Base-by-base conservation (phyloP, 495 filamentous ascomycete species). In the Penicillium turbatum region DNA sequence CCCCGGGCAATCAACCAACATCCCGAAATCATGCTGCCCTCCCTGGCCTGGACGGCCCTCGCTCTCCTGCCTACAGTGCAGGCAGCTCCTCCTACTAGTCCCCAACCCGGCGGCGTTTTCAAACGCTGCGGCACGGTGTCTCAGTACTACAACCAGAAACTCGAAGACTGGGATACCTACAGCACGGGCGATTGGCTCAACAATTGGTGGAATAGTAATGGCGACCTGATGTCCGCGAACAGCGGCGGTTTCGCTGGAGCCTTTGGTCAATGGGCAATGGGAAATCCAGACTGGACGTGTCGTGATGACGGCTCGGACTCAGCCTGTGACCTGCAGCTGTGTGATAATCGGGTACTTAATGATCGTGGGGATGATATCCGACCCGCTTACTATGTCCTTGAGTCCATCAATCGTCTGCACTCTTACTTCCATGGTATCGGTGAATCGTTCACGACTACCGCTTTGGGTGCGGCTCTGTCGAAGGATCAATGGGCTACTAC, bases 251-350 rank as follows among this genome's bases (percentile, higher is more conserved):
- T 64, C 42, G 58, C 57, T 1, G 54, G 56, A 17, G 56, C 64
- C 29, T 65, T 63, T 19, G 59, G 62, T 16, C 51, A 59, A 21
- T 67, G 55, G 59, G 62, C 66, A 8, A 49, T 67, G 19, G 64
- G 66, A 8, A 56, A 67, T 16, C 59, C 64, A 9, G 64, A 67
- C 35, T 65, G 60, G 55, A 40, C 57, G 5, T 62, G 66, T 40
- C 54, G 54, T 11, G 57, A 65, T 44, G 59, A 65, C 27, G 59
- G 62, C 17, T 61, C 59, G 9, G 43, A 53, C 34, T 56, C 56
- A 21, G 52, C 54, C 29, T 67, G 64, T 27, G 55, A 69, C 19
- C 27, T 67, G 34, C 37, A 63, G 13, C 47, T 59, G 3, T 67
- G 59, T 39, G 62, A 64, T 19, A 57, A 61, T 16, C 31, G 45